A percentile compares a stretch with the other conserved stretches of the same genome.
These are phyloP conservation scores for Coccomyxa subellipsoidea DNA, from an alignment of 163 green algal genomes.

Conservation along the genomic window DNA sequence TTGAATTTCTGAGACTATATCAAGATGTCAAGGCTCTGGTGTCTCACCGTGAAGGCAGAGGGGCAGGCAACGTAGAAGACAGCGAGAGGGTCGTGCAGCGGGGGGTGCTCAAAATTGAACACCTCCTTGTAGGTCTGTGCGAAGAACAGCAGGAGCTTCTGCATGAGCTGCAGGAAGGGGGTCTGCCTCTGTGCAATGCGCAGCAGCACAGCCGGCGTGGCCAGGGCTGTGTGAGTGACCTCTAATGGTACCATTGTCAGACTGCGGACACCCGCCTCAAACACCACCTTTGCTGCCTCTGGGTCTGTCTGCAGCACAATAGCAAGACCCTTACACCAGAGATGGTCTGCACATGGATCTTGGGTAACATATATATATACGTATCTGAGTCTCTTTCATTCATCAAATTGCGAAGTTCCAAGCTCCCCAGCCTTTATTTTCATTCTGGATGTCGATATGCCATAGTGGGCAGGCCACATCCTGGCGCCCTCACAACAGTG, in stretches of 20 bases:
- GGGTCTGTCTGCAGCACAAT: conserved; percentile 67
- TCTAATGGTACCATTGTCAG: conserved; percentile 88
- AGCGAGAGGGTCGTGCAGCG: conserved; percentile 92
- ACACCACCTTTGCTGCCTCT: conserved; percentile 88
- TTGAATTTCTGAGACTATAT: too few species aligned
- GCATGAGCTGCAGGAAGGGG: conserved; percentile 56
- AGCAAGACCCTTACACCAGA: conserved; percentile 58
- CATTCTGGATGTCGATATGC: too few species aligned
- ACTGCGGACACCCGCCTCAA: conserved; percentile 58
- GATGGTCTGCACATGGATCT: too few species aligned
- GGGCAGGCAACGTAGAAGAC: conserved; percentile 81
- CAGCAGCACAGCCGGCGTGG: conserved; percentile 55
- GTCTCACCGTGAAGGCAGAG: conserved; percentile 69
- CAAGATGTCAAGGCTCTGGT: background rate
- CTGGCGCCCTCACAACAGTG: too few species aligned
- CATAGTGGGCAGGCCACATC: too few species aligned
- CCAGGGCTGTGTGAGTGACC: conserved; percentile 90
- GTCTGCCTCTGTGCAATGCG: conserved; percentile 13
- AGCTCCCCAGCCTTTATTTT: too few species aligned
- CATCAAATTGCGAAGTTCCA: too few species aligned
- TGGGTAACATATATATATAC: too few species aligned
- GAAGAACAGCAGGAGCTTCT: conserved; percentile 87
- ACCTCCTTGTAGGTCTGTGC: conserved; percentile 72
- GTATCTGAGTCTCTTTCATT: too few species aligned
- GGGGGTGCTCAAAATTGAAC: conserved; percentile 81